Evolutionary conservation across 805 yeast species (phyloP), one percentile per base, ranked within the genome.

Genomic region (Priceomyces castillae): DNA sequence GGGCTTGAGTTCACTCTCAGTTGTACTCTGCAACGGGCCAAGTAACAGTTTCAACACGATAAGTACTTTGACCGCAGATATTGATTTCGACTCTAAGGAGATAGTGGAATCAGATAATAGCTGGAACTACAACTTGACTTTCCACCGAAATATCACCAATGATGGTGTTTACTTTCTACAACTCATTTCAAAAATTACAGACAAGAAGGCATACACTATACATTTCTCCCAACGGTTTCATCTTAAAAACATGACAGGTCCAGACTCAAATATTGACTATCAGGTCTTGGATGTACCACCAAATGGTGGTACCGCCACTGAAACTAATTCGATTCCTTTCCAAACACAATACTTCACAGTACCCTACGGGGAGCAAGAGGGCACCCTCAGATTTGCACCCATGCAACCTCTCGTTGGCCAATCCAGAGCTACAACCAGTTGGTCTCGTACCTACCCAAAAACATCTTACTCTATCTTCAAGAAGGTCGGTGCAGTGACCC

Each of bases 101-200:
- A 33, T 36, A 9, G 12, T 2, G 14, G n/a, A 30, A 7, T 19
- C 26, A 3, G 14, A 35, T 7, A 20, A 39, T 12, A 30, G 22
- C 11, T 45, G 48, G 48, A 17, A 30, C 14, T 41, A 38, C 22
- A 35, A 34, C 10, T 14, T 28, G n/a, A 16, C 15, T 5, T 14
- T 45, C 7, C 15, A 39, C 31, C 19, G 30, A 12, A 14, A 19
- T 5, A 4, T 19, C 7, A 38, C 43, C 12, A 39, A 42, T 17
- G 44, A 46, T 37, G 53, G 51, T 7, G 16, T 47, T 11, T 48
- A 50, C 28, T 50, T 35, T 23, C 15, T 48, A 1, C 51, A 50
- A 28, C 30, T 50, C 10, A 39, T 47, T n/a, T 36, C 46, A 4
- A 35, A 42, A 12, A 34, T 30, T 18, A 40, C 35, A 7, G 12